phyloP scores from a whole-genome alignment of 768 basidiomycete species.

The Lyophyllum shimeji region DNA sequence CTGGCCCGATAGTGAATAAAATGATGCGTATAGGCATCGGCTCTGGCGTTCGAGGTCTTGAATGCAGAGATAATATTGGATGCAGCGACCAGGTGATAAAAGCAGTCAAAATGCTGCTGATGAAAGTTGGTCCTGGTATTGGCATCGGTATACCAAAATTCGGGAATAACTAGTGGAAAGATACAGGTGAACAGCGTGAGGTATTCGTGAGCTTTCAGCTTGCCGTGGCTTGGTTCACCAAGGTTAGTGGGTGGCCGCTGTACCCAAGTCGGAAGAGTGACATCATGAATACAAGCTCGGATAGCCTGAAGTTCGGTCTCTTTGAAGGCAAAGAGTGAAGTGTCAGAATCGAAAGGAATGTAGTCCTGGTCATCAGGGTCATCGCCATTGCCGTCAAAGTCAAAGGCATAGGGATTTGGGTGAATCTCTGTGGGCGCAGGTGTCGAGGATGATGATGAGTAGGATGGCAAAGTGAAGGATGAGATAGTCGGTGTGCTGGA shows the following conservation, averaged over 20 bases:
- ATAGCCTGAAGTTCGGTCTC: slow-evolving; percentile 9
- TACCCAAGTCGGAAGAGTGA: slow-evolving; percentile 9
- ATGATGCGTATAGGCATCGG: neutral
- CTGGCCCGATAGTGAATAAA: slow-evolving; percentile 5
- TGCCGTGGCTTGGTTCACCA: slow-evolving; percentile 29
- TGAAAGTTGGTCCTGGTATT: neutral
- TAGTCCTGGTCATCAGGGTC: slow-evolving; percentile 8
- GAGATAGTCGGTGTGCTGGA: neutral
- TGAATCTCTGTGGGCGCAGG: neutral
- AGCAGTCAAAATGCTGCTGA: slow-evolving; percentile 16
- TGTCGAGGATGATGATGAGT: neutral
- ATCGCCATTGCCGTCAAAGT: slow-evolving; percentile 7
- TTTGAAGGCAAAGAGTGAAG: slow-evolving; percentile 1
- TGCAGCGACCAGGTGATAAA: slow-evolving; percentile 23
- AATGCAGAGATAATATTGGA: slow-evolving; percentile 26
- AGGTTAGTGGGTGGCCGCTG: slow-evolving; percentile 28
- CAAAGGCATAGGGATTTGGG: slow-evolving; percentile 1
- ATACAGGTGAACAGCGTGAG: slow-evolving; percentile 9
- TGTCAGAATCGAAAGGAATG: neutral
- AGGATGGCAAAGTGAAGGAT: no score
- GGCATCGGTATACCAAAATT: slow-evolving; percentile 21
- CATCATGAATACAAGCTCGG: slow-evolving; percentile 15
- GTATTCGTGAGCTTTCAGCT: slow-evolving; percentile 6
- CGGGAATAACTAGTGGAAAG: slow-evolving; percentile 28
- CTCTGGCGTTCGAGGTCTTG: slow-evolving; percentile 14